Percentiles rank a stretch among this genome's conserved stretches.
Conservation (phyloP, 768 basidiomycete species). For the Mycena capillaripes region DNA sequence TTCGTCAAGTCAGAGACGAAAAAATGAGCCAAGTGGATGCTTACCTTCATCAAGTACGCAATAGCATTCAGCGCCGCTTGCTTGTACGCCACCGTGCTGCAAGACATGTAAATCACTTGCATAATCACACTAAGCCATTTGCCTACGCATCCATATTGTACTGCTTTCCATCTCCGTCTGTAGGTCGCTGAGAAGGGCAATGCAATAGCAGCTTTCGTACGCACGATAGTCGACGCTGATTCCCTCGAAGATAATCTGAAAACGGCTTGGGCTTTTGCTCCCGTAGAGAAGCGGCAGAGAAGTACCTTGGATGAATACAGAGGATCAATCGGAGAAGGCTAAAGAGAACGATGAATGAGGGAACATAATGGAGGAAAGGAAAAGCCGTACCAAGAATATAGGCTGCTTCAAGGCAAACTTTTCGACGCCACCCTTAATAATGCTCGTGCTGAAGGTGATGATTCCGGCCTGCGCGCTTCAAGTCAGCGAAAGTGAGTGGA, state of each 20-base stretch:
- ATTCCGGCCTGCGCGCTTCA: constrained; percentile 67
- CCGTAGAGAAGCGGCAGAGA: not conserved
- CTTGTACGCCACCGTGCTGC: constrained; percentile 81
- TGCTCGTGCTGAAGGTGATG: constrained; percentile 77
- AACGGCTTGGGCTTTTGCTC: not conserved
- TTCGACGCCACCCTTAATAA: constrained; percentile 82
- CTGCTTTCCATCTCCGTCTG: constrained; percentile 81
- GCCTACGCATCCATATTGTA: constrained; percentile 83
- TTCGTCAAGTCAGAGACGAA: constrained; percentile 3
- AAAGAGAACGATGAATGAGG: not conserved
- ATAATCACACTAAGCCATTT: not conserved
- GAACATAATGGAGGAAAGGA: not conserved
- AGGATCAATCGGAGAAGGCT: constrained; percentile 85
- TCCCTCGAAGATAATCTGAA: constrained; percentile 79
- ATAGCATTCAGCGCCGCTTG: constrained; percentile 85
- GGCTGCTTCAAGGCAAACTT: constrained; percentile 83
- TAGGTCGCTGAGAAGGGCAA: not conserved
- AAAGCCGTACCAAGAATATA: constrained; percentile 71
- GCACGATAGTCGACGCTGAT: constrained; percentile 79
- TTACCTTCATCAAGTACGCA: constrained; percentile 76
- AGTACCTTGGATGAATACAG: constrained; percentile 76
- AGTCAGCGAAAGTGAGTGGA: not conserved
- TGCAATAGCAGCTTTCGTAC: constrained; percentile 35
- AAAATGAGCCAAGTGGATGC: not conserved
- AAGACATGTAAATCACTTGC: not conserved